Conservation (phyloP, 2,329 filamentous ascomycete species). For the Arthrobotrys pseudoclavata region DNA sequence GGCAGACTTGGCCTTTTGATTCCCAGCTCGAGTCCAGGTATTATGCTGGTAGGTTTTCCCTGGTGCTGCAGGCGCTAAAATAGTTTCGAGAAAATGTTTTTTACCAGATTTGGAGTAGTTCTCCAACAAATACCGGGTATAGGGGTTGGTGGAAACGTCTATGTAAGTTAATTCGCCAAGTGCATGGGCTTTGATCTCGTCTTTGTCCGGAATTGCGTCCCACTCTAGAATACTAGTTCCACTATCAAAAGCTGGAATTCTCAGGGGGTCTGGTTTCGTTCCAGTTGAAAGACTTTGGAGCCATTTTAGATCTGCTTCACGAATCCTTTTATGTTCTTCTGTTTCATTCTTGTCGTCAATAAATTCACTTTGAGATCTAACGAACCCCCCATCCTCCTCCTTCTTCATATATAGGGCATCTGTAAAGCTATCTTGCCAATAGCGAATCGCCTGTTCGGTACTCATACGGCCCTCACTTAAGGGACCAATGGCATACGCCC, state of each 20-base stretch:
- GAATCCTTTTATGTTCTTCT: neutral
- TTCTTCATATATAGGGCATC: no score
- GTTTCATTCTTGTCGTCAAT: neutral
- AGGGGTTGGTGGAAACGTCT: neutral
- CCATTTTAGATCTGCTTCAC: neutral
- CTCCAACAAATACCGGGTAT: neutral
- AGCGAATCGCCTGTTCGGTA: neutral
- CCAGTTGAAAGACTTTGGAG: neutral
- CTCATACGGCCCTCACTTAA: constrained; percentile 2
- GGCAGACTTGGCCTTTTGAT: neutral
- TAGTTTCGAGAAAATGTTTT: neutral
- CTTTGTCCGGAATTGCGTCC: neutral
- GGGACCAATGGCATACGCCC: neutral
- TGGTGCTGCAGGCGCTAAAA: neutral
- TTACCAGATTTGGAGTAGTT: neutral
- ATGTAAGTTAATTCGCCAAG: neutral
- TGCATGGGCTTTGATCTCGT: neutral
- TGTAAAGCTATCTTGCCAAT: neutral
- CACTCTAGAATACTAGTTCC: neutral
- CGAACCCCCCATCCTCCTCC: no score
- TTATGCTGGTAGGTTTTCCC: neutral
- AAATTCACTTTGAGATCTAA: neutral
- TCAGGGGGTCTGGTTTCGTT: neutral
- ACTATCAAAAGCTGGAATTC: neutral
- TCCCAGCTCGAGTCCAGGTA: neutral